These are phyloP conservation scores for Fusarium luffae DNA, from an alignment of 2,329 filamentous ascomycete genomes.

Conservation along the genomic window DNA sequence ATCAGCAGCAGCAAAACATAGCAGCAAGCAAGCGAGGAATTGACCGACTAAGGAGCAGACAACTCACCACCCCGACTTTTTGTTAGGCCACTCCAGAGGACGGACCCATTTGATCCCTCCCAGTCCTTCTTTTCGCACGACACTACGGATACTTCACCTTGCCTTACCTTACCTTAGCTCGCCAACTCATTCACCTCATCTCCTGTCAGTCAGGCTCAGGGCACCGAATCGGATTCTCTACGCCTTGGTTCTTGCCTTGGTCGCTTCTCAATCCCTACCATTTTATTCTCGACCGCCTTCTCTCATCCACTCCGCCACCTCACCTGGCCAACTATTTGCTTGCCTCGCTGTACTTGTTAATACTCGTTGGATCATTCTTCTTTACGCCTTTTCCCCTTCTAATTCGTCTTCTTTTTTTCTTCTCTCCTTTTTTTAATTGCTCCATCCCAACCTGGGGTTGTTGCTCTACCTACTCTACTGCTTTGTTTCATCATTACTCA, in stretches of 20 bases:
- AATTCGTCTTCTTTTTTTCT: conserved; percentile 18
- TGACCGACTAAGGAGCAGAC: conserved; percentile 37
- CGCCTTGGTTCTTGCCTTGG: conserved; percentile 32
- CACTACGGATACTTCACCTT: conserved; percentile 12
- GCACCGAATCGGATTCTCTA: conserved; percentile 29
- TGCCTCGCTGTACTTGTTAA: conserved; percentile 21
- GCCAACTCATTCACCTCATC: conserved; percentile 28
- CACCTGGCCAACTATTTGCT: conserved; percentile 27
- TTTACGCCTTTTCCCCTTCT: conserved; percentile 21
- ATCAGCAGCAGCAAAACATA: conserved; percentile 6
- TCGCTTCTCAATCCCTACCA: conserved; percentile 34
- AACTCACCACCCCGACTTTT: conserved; percentile 28
- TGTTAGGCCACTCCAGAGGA: conserved; percentile 23
- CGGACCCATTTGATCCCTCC: conserved; percentile 14
- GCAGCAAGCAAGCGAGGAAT: conserved; percentile 16
- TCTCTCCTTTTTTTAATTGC: conserved; percentile 6
- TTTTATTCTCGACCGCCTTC: conserved; percentile 41
- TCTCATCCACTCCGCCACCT: conserved; percentile 40
- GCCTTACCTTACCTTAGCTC: conserved; percentile 14
- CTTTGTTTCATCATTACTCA: conserved; percentile 33
- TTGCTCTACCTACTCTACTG: conserved; percentile 17
- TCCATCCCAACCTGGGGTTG: conserved; percentile 3
- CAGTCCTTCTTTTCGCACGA: conserved; percentile 18
- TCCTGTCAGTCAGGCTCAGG: conserved; percentile 9
- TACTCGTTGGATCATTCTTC: conserved; percentile 18